Evolutionary conservation across 805 yeast genomes (phyloP), one percentile per base, ranked within the genome.

Genomic region (Ogataea glucozyma): DNA sequence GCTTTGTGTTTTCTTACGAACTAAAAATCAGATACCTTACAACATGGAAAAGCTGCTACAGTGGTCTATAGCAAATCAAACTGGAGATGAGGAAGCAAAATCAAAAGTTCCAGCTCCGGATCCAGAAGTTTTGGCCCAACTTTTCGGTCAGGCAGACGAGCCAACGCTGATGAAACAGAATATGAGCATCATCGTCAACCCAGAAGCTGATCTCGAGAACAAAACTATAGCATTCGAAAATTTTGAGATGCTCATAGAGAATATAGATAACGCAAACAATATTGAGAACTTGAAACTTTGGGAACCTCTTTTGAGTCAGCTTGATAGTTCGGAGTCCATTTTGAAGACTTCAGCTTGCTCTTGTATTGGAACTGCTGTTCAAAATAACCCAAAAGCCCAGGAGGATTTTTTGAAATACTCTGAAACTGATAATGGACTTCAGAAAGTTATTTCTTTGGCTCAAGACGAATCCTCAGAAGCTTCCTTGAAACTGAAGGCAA

Each of bases 241-340:
- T 61, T 85, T 91, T 57, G 97, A 91, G 62, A 88, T 90, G 91
- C 70, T 91, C 39, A 83, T 93, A 37, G 98, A 91, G 60, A 89
- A 89, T 57, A 65, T 91, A 47, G 98, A 93, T 64, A 93, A 93
- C 62, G 98, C 98, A 18, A 90, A 91, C 65, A 88, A 88, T 57
- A 82, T 91, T 52, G 91, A 86, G 51, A 85, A 84, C 54, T 60
- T 90, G 71, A 78, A 80, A 51, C 73, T 89, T 49, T 93, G 98
- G 99, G 79, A 74, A 17, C 70, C 81, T 3, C 61, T 90, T 31
- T 68, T 88, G n/a, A 60, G 64, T 1, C 75, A 76, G 40, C 67
- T 89, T 38, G 66, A 68, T 22, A 67, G 67, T 24, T 65, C 69
- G 6, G 67, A 69, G 2, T 69, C 69, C 13, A 53, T 66, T 6